phyloP scores from a whole-genome alignment of 768 basidiomycete genomes.

The Ramaria rubella region DNA sequence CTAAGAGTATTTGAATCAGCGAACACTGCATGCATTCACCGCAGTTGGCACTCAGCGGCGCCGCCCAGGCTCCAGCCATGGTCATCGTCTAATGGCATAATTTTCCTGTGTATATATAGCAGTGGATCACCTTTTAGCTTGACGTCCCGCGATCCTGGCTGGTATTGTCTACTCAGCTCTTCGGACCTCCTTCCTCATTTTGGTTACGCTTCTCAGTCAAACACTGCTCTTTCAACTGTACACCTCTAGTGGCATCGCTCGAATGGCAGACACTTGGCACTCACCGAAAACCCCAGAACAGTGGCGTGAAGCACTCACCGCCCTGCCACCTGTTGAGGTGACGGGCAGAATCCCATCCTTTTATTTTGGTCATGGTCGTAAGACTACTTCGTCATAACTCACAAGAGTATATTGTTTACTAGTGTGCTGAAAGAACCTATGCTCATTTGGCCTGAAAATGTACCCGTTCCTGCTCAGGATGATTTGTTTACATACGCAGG shows the following conservation, averaged over 20 bases:
- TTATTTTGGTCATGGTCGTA: constrained; percentile 68
- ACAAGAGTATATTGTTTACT: not conserved
- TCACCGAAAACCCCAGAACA: constrained; percentile 32
- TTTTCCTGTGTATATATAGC: too few species aligned
- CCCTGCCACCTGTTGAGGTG: constrained; percentile 44
- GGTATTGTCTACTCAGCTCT: too few species aligned
- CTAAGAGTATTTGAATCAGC: too few species aligned
- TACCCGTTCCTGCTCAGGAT: not conserved
- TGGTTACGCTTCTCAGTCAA: not conserved
- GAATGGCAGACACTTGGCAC: not conserved
- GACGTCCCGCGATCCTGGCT: too few species aligned
- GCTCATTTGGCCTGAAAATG: constrained; percentile 33
- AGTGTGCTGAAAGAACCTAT: constrained; percentile 28
- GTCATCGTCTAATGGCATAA: too few species aligned
- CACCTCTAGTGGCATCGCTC: not conserved
- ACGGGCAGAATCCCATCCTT: constrained; percentile 56
- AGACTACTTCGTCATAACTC: not conserved
- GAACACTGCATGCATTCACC: too few species aligned
- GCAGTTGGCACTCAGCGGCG: too few species aligned
- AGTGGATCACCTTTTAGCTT: too few species aligned
- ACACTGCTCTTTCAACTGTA: not conserved
- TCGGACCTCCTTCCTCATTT: too few species aligned
- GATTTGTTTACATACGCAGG: constrained; percentile 27
- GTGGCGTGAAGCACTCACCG: constrained; percentile 49
- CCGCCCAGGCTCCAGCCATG: too few species aligned